phyloP scores from a whole-genome alignment of 148 eudicot genomes.

The Salicornia ramosissima region DNA sequence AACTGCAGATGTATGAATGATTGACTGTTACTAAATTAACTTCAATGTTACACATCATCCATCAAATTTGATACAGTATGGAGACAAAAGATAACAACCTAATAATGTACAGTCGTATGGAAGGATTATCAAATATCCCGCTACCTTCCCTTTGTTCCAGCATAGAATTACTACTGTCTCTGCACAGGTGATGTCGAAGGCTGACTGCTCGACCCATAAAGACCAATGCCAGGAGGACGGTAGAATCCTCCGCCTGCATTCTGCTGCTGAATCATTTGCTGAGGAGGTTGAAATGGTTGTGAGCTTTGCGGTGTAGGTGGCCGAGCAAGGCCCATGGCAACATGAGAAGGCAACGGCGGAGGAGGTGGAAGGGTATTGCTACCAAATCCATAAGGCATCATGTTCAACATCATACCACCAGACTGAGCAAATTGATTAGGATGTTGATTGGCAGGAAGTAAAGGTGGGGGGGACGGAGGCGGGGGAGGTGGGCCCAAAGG shows the following conservation, averaged over 20 bases:
- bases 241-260: conserved; percentile 55
- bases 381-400: conserved; percentile 52
- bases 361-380: conserved; percentile 49
- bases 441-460: conserved; percentile 34
- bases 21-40: background rate
- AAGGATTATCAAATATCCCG: background rate
- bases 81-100: conserved; percentile 19
- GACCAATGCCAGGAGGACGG: conserved; percentile 64
- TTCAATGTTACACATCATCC: conserved; percentile 15
- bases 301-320: conserved; percentile 39
- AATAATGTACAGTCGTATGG: conserved; percentile 29
- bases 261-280: conserved; percentile 33
- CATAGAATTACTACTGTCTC: conserved; percentile 49
- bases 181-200: conserved; percentile 66
- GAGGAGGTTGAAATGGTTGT: conserved; percentile 39
- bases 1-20: conserved; percentile 8
- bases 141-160: background rate
- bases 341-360: conserved; percentile 51
- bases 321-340: conserved; percentile 47
- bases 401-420: conserved; percentile 52
- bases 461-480: conserved; percentile 34
- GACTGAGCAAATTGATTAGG: conserved; percentile 57
- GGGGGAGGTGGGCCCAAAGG: conserved; percentile 48
- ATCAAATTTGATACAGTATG: background rate
- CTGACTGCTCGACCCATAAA: conserved; percentile 69